phyloP scores from a whole-genome alignment of 306 rosid genomes.

The Medicago ruthenica region DNA sequence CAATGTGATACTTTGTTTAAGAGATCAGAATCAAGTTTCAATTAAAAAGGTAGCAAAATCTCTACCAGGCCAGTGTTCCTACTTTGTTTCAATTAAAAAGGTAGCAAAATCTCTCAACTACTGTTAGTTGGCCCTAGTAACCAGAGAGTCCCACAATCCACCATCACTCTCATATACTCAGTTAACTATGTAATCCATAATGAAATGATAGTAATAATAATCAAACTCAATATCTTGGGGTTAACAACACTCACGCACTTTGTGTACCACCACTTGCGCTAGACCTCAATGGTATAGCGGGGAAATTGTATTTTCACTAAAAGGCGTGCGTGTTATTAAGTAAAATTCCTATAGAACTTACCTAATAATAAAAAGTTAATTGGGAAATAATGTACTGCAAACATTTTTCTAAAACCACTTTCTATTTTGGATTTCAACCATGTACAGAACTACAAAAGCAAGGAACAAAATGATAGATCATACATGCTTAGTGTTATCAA shows the following conservation, averaged over 20 bases:
- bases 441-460: neutral
- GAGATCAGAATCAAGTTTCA: no score
- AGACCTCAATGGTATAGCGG: no score
- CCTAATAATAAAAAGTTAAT: neutral
- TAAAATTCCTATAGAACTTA: neutral
- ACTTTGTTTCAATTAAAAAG: no score
- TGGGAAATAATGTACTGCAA: neutral
- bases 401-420: neutral
- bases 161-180: neutral
- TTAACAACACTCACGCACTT: no score
- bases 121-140: neutral
- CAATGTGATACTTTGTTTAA: no score
- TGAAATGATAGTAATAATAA: no score
- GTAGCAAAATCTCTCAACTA: no score
- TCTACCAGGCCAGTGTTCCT: no score
- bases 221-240: no score
- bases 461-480: slow-evolving; percentile 1
- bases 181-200: no score
- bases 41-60: no score
- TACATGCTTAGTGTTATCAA: neutral
- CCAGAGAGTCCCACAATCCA: neutral
- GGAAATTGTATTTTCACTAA: neutral
- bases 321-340: neutral
- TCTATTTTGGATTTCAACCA: neutral
- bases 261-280: no score